Evolutionary conservation across 2,329 filamentous ascomycete species (phyloP).

Genomic region (Aureobasidium sp.): DNA sequence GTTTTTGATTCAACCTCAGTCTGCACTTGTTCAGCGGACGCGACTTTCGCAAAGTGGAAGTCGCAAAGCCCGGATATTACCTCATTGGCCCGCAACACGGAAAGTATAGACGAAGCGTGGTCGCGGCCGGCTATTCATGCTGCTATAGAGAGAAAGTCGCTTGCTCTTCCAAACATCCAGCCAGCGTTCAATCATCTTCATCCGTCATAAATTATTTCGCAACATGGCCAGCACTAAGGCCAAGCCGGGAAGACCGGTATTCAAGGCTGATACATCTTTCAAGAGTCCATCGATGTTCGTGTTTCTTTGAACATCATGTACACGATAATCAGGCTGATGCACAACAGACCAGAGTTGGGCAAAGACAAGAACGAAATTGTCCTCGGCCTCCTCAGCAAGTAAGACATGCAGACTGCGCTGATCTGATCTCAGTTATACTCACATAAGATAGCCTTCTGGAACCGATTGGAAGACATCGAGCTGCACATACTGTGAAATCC

Average conservation of each 20-base stretch:
- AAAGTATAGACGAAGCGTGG: background rate
- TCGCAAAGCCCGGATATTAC: background rate
- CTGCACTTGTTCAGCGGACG: background rate
- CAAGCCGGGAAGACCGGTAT: background rate
- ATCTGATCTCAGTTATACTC: no score
- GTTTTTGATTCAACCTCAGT: background rate
- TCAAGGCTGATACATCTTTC: constrained; percentile 2
- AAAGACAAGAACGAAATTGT: constrained; percentile 2
- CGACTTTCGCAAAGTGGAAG: constrained; percentile 10
- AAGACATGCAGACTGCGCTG: background rate
- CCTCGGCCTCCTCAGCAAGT: constrained; percentile 2
- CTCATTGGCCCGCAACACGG: background rate
- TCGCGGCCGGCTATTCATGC: background rate
- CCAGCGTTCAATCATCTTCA: background rate
- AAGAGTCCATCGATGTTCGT: background rate
- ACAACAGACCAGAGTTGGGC: constrained; percentile 1
- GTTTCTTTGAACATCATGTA: background rate
- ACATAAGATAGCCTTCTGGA: constrained; percentile 45
- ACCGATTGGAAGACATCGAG: constrained; percentile 56
- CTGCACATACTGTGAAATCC: constrained; percentile 46
- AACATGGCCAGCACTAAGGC: background rate
- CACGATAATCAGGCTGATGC: background rate
- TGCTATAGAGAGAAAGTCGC: background rate
- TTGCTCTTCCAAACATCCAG: background rate
- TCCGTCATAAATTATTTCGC: background rate